Evolutionary conservation across 2,329 filamentous ascomycete genomes (phyloP).

Genomic region (Trichocomaceae sp.): DNA sequence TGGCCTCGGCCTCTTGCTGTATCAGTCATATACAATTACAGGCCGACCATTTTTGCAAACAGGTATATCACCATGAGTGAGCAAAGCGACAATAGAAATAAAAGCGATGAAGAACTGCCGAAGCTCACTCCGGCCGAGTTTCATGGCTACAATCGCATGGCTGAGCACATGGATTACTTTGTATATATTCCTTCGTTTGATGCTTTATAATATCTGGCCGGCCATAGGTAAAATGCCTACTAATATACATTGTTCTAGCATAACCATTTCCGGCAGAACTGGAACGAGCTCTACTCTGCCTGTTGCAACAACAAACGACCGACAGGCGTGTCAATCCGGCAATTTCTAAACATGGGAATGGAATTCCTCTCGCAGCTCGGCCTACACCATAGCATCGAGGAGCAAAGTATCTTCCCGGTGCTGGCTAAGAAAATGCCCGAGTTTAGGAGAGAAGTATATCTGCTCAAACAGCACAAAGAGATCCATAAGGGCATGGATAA

Average conservation of each 20-base stretch:
- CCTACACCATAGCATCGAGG: conserved; percentile 76
- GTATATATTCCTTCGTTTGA: conserved; percentile 33
- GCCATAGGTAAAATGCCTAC: neutral
- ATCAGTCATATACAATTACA: neutral
- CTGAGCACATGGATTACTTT: conserved; percentile 68
- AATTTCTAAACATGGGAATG: conserved; percentile 63
- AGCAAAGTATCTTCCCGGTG: conserved; percentile 70
- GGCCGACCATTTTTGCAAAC: neutral
- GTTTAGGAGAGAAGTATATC: conserved; percentile 59
- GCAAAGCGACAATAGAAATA: neutral
- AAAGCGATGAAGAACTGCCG: conserved; percentile 56
- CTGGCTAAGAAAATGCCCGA: conserved; percentile 73
- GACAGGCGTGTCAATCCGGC: conserved; percentile 56
- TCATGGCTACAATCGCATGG: conserved; percentile 62
- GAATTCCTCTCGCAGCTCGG: conserved; percentile 65
- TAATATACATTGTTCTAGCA: conserved; percentile 49
- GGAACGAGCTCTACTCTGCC: conserved; percentile 64
- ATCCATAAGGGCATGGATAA: conserved; percentile 71
- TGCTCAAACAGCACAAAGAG: conserved; percentile 66
- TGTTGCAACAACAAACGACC: conserved; percentile 56
- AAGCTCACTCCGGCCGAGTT: conserved; percentile 64
- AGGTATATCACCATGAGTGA: too few species aligned
- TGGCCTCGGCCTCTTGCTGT: neutral
- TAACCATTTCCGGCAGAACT: conserved; percentile 66
- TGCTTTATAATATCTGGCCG: too few species aligned